A percentile compares a stretch with the other conserved stretches of the same genome.
Conservation (phyloP, 495 filamentous ascomycete species). For the Aspergillus homomorphus region DNA sequence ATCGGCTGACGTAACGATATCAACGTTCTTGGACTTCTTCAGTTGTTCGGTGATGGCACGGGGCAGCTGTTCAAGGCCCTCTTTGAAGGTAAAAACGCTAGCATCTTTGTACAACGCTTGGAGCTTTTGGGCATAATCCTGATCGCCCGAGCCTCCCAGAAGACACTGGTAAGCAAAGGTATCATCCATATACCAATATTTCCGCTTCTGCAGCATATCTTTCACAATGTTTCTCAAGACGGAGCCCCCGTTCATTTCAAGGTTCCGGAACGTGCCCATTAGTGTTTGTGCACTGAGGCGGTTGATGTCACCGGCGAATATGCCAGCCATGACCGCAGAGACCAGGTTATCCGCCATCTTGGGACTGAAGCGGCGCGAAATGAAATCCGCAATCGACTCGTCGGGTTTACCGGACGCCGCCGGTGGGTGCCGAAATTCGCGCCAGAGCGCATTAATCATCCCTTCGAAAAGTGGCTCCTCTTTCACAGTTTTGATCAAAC, state of each 20-base stretch:
- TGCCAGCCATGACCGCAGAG: slow-evolving; percentile 81
- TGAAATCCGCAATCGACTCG: slow-evolving; percentile 70
- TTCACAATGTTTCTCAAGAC: slow-evolving; percentile 21
- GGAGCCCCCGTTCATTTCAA: slow-evolving; percentile 40
- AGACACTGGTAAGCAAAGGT: slow-evolving; percentile 23
- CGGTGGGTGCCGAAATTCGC: slow-evolving; percentile 36
- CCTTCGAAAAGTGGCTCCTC: slow-evolving; percentile 64
- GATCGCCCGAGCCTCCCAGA: too few species aligned
- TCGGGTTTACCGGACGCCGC: slow-evolving; percentile 44
- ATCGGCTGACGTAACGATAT: slow-evolving; percentile 22
- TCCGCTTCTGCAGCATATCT: slow-evolving; percentile 5
- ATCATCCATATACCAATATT: slow-evolving; percentile 28
- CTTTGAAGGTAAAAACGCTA: slow-evolving; percentile 52
- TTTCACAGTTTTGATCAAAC: slow-evolving; percentile 31
- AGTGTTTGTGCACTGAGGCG: slow-evolving; percentile 69
- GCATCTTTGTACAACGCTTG: slow-evolving; percentile 22
- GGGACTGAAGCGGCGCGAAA: slow-evolving; percentile 53
- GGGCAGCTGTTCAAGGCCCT: slow-evolving; percentile 34
- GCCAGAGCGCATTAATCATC: slow-evolving; percentile 34
- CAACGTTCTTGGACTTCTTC: slow-evolving; percentile 29
- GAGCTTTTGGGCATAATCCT: slow-evolving; percentile 18
- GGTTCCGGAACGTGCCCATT: slow-evolving; percentile 49
- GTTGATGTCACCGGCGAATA: slow-evolving; percentile 89
- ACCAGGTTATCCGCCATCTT: slow-evolving; percentile 68
- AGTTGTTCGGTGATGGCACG: slow-evolving; percentile 28